Conservation (phyloP, 73 alveolate genomes). For the Tetrahymena borealis region DNA sequence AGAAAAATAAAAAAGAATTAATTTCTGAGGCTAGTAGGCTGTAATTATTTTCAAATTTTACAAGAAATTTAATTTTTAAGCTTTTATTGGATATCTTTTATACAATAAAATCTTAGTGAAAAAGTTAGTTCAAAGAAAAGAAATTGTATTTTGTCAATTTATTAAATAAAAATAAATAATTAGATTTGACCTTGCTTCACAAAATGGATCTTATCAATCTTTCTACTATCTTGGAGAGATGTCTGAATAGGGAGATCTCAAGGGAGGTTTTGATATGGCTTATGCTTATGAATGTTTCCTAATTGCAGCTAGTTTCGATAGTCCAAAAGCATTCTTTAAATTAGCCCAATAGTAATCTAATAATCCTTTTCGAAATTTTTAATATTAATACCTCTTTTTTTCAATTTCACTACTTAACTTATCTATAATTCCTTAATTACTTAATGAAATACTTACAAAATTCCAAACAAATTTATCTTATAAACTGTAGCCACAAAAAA, state of each 20-base stretch:
- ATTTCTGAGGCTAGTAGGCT: constrained; percentile 30
- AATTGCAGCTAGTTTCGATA: constrained; percentile 28
- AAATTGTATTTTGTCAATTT: neutral
- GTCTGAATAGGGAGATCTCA: constrained; percentile 34
- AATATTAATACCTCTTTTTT: too few species aligned
- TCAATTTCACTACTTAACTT: too few species aligned
- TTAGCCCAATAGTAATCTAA: neutral
- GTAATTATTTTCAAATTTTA: neutral
- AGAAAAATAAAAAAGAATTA: constrained; percentile 17
- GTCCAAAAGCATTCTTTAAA: constrained; percentile 20
- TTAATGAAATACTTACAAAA: too few species aligned
- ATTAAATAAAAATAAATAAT: too few species aligned
- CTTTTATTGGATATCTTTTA: neutral
- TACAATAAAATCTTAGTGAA: too few species aligned
- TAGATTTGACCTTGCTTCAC: constrained; percentile 10
- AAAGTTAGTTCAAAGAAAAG: too few species aligned
- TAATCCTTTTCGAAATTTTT: too few species aligned
- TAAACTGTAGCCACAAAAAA: constrained; percentile 6
- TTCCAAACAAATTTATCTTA: neutral
- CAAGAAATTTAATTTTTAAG: neutral
- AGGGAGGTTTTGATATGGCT: constrained; percentile 31
- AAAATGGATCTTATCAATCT: constrained; percentile 22
- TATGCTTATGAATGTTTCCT: constrained; percentile 23
- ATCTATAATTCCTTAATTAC: too few species aligned
- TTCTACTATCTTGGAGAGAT: constrained; percentile 28